Percentiles rank a stretch among this genome's conserved stretches.
These are phyloP conservation scores for Sporothrix brunneoviolacea DNA, from an alignment of 2,329 filamentous ascomycete genomes.

Conservation along the genomic window DNA sequence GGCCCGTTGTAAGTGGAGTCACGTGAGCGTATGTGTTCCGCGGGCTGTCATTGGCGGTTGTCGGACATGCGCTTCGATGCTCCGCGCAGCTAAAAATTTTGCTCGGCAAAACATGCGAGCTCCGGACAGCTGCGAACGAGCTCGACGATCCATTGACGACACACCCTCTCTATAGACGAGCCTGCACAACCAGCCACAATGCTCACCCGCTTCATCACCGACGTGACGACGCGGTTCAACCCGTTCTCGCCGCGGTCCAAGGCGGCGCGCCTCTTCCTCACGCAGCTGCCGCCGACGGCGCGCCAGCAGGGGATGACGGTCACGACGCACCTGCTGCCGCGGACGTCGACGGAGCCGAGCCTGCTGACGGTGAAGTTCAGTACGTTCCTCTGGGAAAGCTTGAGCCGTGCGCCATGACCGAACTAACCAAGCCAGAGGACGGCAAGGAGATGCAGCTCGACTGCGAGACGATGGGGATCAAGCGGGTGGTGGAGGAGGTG, in stretches of 20 bases:
- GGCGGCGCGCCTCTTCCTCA: conserved; percentile 81
- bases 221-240: conserved; percentile 82
- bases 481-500: conserved; percentile 80
- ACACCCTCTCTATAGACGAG: too few species aligned
- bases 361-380: conserved; percentile 78
- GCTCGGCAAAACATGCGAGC: too few species aligned
- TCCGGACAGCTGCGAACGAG: too few species aligned
- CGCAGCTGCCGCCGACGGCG: conserved; percentile 73
- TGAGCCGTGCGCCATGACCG: too few species aligned
- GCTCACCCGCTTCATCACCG: conserved; percentile 82
- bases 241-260: conserved; percentile 77
- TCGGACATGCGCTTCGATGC: too few species aligned
- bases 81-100: too few species aligned
- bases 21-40: too few species aligned
- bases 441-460: conserved; percentile 85
- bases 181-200: conserved; percentile 53
- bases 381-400: conserved; percentile 38
- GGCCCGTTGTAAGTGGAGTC: too few species aligned
- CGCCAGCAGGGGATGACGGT: conserved; percentile 68
- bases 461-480: conserved; percentile 73
- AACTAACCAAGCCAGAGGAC: too few species aligned
- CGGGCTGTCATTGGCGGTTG: too few species aligned
- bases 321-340: conserved; percentile 67
- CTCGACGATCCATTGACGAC: too few species aligned
- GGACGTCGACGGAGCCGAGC: conserved; percentile 60